Evolutionary conservation across 1,284 basidiomycete species (phyloP).

Genomic region (Sanguinoderma infundibulare): DNA sequence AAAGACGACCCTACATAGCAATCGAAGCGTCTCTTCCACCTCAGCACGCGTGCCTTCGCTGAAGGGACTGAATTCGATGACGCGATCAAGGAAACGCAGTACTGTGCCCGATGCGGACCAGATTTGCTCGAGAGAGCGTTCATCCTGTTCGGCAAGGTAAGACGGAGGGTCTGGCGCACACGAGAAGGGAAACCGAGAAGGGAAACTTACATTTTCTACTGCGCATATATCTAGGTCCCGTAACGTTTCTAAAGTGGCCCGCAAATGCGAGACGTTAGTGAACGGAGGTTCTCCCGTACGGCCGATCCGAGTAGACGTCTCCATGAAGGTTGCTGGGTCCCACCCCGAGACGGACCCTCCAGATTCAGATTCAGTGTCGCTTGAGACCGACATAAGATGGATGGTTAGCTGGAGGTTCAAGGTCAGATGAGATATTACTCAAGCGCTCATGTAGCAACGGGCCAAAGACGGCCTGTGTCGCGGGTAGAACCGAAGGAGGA

Average conservation of each 20-base stretch:
- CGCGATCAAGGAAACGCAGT: slow-evolving; percentile 38
- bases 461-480: background rate
- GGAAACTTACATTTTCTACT: slow-evolving; percentile 29
- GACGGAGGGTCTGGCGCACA: background rate
- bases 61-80: slow-evolving; percentile 8
- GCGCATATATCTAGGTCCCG: slow-evolving; percentile 26
- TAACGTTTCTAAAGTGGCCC: slow-evolving; percentile 4
- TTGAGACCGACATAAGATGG: slow-evolving; percentile 18
- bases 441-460: background rate
- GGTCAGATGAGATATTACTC: background rate
- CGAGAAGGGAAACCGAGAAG: background rate
- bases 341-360: slow-evolving; percentile 13
- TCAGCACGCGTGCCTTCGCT: background rate
- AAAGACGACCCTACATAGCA: slow-evolving; percentile 18
- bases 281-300: background rate
- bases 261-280: background rate
- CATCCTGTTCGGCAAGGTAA: slow-evolving; percentile 35
- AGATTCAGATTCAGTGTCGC: slow-evolving; percentile 38
- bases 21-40: background rate
- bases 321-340: slow-evolving; percentile 24
- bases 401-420: background rate
- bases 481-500: slow-evolving; percentile 11
- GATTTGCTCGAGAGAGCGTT: slow-evolving; percentile 38
- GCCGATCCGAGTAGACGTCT: slow-evolving; percentile 6
- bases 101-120: slow-evolving; percentile 41